These are phyloP conservation scores for Leccinum solheimii DNA, from an alignment of 1,284 basidiomycete species.

Conservation along the genomic window DNA sequence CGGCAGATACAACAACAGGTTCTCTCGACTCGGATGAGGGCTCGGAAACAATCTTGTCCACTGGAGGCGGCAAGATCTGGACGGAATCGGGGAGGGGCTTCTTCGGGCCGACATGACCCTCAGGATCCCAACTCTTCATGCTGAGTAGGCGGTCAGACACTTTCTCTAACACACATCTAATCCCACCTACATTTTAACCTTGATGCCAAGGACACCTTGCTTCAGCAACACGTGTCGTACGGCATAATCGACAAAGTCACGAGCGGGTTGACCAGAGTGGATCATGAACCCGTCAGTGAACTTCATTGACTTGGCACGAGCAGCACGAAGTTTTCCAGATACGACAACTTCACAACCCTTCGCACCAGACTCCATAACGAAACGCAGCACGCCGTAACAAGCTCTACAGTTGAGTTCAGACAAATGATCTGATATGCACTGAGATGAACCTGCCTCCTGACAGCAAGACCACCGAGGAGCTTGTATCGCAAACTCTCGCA, in stretches of 20 bases:
- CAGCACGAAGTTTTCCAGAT: constrained; percentile 99
- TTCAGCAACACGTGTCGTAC: constrained; percentile 98
- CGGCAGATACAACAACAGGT: constrained; percentile 54
- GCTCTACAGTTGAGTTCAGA: constrained; percentile 57
- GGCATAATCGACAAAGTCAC: constrained; percentile 97
- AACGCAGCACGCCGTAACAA: constrained; percentile 99
- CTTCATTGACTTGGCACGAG: constrained; percentile 99
- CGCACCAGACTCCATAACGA: constrained; percentile 99
- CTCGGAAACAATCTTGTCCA: constrained; percentile 79
- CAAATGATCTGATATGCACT: background rate
- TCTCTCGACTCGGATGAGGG: constrained; percentile 80
- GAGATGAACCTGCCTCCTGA: constrained; percentile 73
- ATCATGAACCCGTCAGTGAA: constrained; percentile 99
- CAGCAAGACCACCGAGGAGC: constrained; percentile 98
- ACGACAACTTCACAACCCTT: constrained; percentile 99
- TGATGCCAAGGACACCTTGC: constrained; percentile 99
- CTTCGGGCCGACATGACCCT: constrained; percentile 84
- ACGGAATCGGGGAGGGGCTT: constrained; percentile 97
- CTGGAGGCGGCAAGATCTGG: constrained; percentile 81
- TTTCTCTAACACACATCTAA: background rate
- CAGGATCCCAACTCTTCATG: constrained; percentile 97
- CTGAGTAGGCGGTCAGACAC: constrained; percentile 41
- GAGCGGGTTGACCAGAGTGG: constrained; percentile 98
- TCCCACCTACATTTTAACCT: constrained; percentile 92
- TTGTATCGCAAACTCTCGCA: constrained; percentile 99